phyloP scores from a whole-genome alignment of 2,329 filamentous ascomycete genomes.

The Cercospora zeina region DNA sequence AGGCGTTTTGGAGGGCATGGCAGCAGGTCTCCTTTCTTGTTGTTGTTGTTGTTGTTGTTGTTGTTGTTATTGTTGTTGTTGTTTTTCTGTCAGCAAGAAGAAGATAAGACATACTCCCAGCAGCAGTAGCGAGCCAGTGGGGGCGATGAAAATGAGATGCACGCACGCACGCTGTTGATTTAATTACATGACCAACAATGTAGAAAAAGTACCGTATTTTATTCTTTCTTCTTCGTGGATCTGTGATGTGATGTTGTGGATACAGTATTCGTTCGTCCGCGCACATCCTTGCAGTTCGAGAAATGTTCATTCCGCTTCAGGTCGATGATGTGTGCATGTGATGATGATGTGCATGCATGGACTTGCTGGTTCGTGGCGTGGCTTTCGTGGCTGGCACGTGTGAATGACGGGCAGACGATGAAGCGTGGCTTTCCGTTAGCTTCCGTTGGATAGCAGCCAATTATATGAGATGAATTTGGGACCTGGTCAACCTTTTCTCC shows the following conservation, averaged over 20 bases:
- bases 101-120: neutral
- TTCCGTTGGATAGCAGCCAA: neutral
- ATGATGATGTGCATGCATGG: neutral
- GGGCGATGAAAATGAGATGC: neutral
- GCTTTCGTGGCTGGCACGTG: neutral
- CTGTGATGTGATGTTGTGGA: no score
- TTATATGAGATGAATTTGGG: neutral
- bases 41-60: no score
- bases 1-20: slow-evolving; percentile 5
- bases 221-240: no score
- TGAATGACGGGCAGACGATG: neutral
- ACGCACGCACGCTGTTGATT: neutral
- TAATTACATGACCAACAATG: neutral
- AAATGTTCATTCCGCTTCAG: neutral
- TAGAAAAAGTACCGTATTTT: neutral
- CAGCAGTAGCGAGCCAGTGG: neutral
- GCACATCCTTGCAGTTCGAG: neutral
- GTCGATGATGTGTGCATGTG: no score
- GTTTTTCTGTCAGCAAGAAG: neutral
- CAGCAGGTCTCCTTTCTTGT: neutral
- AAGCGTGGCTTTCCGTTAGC: neutral
- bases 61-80: no score
- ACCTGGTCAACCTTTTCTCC: no score
- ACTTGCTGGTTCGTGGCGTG: neutral
- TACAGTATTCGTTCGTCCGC: no score